Evolutionary conservation across 192 early-diverging fungal genomes (phyloP), one percentile per base, ranked within the genome.

Genomic region (Linnemannia schmuckeri): DNA sequence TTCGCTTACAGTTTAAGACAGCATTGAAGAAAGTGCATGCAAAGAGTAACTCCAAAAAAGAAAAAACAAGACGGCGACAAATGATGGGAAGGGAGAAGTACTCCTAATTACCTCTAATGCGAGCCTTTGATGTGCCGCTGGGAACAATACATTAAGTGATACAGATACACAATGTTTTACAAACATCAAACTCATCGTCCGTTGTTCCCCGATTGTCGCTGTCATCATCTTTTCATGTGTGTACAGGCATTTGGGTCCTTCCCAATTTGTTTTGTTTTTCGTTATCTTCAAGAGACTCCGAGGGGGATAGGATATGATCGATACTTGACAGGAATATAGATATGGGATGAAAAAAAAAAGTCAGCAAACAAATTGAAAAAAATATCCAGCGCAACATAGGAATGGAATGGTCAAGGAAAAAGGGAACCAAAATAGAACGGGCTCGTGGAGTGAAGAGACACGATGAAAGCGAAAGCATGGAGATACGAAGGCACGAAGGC

Each of bases 251-350:
- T 46, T 46, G 17, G 18, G 5, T 52, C 20, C 20, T 52, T 52
- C 20, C 5, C 3, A 17, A 20, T 52, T 52, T 52, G 15, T 52
- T 52, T 52, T 49, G 47, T 49, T 22, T 22, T 66, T 66, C 27
- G 24, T 66, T 66, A 66, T 66, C 61, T 66, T 33, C 61, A 35
- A 33, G 61, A 66, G 61, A 66, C 61, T 66, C 61, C 61, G 61
- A 66, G 61, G 61, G 27, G 10, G 6, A 66, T 15, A 66, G 27
- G n/a, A 13, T 57, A n/a, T n/a, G 57, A 63, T 63, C 57, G 57
- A 66, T 27, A 30, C n/a, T 27, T 24, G n/a, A 57, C 24, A 5
- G 24, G 44, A 13, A 46, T 46, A 57, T n/a, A 57, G 55, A 57
- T 57, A 30, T 4, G 12, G 61, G 30, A 17, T 30, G 61, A 4